phyloP scores from a whole-genome alignment of 306 rosid species.

The Hippophae rhamnoides region DNA sequence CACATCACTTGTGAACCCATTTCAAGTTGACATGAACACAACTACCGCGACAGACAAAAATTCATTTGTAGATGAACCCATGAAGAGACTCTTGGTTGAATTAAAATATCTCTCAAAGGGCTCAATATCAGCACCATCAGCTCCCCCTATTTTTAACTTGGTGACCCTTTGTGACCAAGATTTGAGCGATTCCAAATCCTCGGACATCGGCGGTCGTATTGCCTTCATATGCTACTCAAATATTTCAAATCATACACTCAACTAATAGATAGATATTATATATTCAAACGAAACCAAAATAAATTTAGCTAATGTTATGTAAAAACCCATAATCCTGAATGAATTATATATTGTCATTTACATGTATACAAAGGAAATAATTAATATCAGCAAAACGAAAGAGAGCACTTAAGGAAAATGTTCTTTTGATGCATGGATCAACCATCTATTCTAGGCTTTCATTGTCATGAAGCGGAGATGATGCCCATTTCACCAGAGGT shows the following conservation, averaged over 20 bases:
- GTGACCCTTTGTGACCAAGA: conserved; percentile 21
- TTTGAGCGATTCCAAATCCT: conserved; percentile 45
- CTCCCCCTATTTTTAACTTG: conserved; percentile 18
- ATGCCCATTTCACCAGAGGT: conserved; percentile 71
- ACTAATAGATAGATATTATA: background rate
- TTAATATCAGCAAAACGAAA: conserved; percentile 52
- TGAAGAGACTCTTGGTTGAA: conserved; percentile 47
- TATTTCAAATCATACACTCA: conserved; percentile 9
- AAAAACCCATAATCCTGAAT: background rate
- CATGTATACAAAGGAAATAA: conserved; percentile 67
- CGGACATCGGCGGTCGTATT: conserved; percentile 64
- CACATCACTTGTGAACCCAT: too few relatives aligned
- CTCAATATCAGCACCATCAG: conserved; percentile 34
- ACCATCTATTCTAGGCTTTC: conserved; percentile 48
- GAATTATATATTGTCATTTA: conserved; percentile 9
- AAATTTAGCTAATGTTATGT: background rate
- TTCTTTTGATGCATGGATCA: conserved; percentile 50
- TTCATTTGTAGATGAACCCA: conserved; percentile 40
- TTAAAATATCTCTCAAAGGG: conserved; percentile 48
- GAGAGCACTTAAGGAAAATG: conserved; percentile 46
- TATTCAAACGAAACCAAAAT: background rate
- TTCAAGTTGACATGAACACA: too few relatives aligned
- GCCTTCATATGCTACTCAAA: conserved; percentile 40
- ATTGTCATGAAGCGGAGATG: conserved; percentile 51
- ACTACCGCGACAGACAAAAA: conserved; percentile 9